These are phyloP conservation scores for Verticillium nubilum DNA, from an alignment of 2,329 filamentous ascomycete species.

Conservation along the genomic window DNA sequence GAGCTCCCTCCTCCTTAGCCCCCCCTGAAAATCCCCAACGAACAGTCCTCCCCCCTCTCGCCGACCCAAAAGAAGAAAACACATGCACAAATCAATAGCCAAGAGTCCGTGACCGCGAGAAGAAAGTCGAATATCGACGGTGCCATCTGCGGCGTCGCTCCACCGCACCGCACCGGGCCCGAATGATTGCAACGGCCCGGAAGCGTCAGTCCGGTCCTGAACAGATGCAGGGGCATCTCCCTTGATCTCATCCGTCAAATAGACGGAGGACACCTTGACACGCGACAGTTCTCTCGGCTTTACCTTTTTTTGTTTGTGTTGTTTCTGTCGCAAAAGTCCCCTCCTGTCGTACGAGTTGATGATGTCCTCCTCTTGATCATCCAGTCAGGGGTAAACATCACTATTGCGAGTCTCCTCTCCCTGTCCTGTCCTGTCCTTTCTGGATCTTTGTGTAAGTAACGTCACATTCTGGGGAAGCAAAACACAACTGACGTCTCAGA, in stretches of 20 bases:
- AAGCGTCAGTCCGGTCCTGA: neutral
- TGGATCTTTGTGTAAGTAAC: neutral
- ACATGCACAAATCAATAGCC: neutral
- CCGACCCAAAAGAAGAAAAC: neutral
- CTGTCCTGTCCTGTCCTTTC: neutral
- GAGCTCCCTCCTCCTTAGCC: neutral
- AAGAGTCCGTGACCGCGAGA: neutral
- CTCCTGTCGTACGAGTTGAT: too few relatives aligned
- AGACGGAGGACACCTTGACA: neutral
- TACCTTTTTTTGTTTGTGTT: too few relatives aligned
- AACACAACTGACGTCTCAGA: neutral
- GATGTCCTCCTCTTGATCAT: too few relatives aligned
- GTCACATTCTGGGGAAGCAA: neutral
- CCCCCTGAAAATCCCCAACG: neutral
- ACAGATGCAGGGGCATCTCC: neutral
- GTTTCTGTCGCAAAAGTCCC: too few relatives aligned
- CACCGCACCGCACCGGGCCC: neutral
- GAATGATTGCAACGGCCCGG: neutral
- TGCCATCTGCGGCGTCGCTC: neutral
- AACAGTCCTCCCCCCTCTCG: neutral
- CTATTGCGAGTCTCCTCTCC: neutral
- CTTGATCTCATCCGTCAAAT: neutral
- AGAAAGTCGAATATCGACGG: neutral
- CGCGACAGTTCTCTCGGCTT: too few relatives aligned
- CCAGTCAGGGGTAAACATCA: neutral